Conservation (phyloP, 139 green algal genomes). For the Chlorella sp. region DNA sequence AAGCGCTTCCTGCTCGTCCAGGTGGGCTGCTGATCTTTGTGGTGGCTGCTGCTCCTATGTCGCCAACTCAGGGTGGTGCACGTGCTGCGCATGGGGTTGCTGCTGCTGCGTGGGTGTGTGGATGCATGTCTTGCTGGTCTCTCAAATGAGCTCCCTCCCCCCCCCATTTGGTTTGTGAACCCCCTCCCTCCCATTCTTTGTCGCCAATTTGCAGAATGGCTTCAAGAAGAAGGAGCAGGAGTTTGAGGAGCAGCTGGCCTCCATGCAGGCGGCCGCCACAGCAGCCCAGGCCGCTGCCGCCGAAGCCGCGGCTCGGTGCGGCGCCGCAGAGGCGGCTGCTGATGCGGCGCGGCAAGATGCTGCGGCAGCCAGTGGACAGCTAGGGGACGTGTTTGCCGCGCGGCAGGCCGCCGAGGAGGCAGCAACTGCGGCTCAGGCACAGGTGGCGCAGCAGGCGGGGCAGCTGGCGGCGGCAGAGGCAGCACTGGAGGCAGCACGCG, state of each 20-base stretch:
- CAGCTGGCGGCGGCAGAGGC: slow-evolving; percentile 26
- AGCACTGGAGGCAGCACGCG: slow-evolving; percentile 9
- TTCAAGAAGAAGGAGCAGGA: slow-evolving; percentile 45
- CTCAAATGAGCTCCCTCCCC: background rate
- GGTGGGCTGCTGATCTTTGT: background rate
- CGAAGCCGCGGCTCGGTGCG: background rate
- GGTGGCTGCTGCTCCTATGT: too few species aligned
- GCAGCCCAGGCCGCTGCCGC: slow-evolving; percentile 19
- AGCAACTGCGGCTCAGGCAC: background rate
- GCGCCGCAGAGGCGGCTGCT: slow-evolving; percentile 21
- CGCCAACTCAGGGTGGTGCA: too few species aligned
- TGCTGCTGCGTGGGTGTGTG: background rate
- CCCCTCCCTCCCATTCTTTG: background rate
- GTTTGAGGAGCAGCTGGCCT: slow-evolving; percentile 15
- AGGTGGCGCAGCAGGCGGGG: slow-evolving; percentile 9
- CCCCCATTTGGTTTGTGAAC: too few species aligned
- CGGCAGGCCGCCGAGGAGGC: slow-evolving; percentile 18
- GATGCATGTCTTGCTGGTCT: background rate
- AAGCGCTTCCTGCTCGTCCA: slow-evolving; percentile 42
- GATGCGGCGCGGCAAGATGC: slow-evolving; percentile 12
- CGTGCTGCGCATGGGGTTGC: too few species aligned
- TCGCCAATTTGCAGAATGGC: slow-evolving; percentile 15
- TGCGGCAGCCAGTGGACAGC: background rate
- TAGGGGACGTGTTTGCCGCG: background rate
- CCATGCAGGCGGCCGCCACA: slow-evolving; percentile 3